Base-by-base conservation (phyloP, 208 protist species). In the Leishmania arabica region DNA sequence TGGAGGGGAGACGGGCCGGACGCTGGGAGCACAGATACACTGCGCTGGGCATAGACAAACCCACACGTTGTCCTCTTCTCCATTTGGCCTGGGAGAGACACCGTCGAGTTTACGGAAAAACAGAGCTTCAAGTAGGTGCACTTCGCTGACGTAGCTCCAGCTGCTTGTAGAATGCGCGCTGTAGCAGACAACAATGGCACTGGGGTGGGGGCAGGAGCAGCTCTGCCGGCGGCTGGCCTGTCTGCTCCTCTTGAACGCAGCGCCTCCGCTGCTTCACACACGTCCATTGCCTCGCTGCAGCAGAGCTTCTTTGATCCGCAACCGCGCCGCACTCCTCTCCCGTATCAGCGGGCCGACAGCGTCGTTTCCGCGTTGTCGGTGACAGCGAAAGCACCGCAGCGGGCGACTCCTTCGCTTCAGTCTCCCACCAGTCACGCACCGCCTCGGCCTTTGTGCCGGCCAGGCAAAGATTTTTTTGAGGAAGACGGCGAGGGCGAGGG, bases 221-320 rank as follows among this genome's bases (percentile, higher is more conserved):
- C 45, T 54, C 69, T 8, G 31, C 45, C 47, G 11, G 5, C 47
- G 45, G 11, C 13, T 53, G 69, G 42, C 27, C 13, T 31, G 69
- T 45, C 69, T 2, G 58, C 56, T 42, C 27, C 60, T 78, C 75
- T 42, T 53, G 56, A 31, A 37, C 64, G 60, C 27, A 58, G 76
- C 42, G 5, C 71, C 47, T 77, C 66, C 72, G 17, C 17, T 15
- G 81, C 62, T 45, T 85, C 81, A 13, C 68, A 51, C 37, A n/a
- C 77, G 49, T 80, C 81, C 45, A 64, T 85, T 3, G 77, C 82
- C 3, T 79, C 78, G 27, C 62, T 86, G 8, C n/a, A 77, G n/a
- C 82, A 86, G 56, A 86, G 73, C 58, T 86, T 86, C 49, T 58
- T 86, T 27, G 82, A 86, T n/a, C 3, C 11, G 74, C 65, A 42